phyloP scores from a whole-genome alignment of 805 yeast genomes.

The Barnettozyma wickerhamii region DNA sequence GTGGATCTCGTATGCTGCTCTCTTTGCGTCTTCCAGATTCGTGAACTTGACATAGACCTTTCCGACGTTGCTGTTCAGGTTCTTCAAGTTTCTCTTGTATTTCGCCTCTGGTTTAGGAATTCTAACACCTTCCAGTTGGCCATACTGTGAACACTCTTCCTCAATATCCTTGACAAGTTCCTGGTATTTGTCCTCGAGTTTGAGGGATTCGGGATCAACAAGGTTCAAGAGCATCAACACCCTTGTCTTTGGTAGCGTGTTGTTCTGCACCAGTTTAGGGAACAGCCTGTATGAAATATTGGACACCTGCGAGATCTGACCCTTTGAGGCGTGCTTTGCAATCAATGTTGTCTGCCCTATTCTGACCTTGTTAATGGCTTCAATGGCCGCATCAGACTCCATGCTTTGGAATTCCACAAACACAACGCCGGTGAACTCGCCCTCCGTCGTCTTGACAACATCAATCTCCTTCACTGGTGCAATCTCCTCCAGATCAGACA shows the following conservation, averaged over 20 bases:
- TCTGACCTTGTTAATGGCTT: constrained; percentile 31
- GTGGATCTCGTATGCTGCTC: constrained; percentile 53
- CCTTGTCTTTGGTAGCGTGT: constrained; percentile 25
- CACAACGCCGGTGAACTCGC: constrained; percentile 52
- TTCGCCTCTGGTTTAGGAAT: constrained; percentile 54
- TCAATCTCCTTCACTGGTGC: constrained; percentile 38
- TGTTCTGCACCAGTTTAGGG: constrained; percentile 12
- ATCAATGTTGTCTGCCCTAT: constrained; percentile 33
- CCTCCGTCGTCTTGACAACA: constrained; percentile 42
- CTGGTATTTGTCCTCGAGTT: constrained; percentile 42
- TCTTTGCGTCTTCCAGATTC: constrained; percentile 42
- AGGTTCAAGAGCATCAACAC: constrained; percentile 67
- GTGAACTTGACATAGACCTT: constrained; percentile 66
- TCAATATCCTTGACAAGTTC: constrained; percentile 50
- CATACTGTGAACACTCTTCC: constrained; percentile 45
- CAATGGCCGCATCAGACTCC: constrained; percentile 16
- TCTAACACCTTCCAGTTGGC: constrained; percentile 47
- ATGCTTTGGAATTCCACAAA: constrained; percentile 41
- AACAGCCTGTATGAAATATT: constrained; percentile 22
- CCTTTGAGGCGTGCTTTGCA: constrained; percentile 38
- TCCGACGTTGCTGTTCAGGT: constrained; percentile 57
- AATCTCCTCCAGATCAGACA: constrained; percentile 36
- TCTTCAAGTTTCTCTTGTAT: constrained; percentile 41
- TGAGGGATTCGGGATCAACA: constrained; percentile 59
- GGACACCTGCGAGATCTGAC: constrained; percentile 17